Conservation (phyloP, 2,329 filamentous ascomycete genomes). For the Fusarium lateritium region DNA sequence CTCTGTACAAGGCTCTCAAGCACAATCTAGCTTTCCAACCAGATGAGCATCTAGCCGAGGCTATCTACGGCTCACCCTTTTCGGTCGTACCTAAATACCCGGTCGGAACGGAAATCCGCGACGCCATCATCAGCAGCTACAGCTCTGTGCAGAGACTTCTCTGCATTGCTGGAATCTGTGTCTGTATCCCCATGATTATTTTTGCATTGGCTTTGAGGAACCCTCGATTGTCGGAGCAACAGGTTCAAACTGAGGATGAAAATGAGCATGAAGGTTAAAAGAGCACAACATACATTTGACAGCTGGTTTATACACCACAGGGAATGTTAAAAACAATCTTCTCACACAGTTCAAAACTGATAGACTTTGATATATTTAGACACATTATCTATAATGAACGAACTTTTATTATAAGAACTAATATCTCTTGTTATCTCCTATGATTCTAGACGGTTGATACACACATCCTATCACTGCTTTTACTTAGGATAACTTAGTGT, state of each 20-base stretch:
- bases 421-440: too few relatives aligned
- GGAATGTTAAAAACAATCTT: neutral
- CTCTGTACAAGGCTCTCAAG: constrained; percentile 53
- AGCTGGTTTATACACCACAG: accelerated
- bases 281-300: neutral
- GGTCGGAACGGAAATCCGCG: constrained; percentile 61
- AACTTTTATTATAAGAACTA: too few relatives aligned
- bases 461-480: too few relatives aligned
- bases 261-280: neutral
- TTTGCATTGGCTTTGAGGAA: constrained; percentile 62
- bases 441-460: too few relatives aligned
- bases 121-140: constrained; percentile 62
- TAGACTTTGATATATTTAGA: constrained; percentile 11
- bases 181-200: constrained; percentile 63
- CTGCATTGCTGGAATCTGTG: constrained; percentile 61
- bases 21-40: constrained; percentile 54
- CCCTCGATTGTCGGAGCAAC: constrained; percentile 59
- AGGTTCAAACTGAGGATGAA: constrained; percentile 45
- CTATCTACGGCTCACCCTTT: constrained; percentile 58
- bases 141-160: constrained; percentile 61
- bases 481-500: too few relatives aligned
- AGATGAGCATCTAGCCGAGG: constrained; percentile 54
- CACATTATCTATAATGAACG: too few relatives aligned
- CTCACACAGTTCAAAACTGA: neutral
- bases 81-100: constrained; percentile 52